A percentile compares a stretch with the other conserved stretches of the same genome.
Evolutionary conservation across 1,284 basidiomycete species (phyloP).

Genomic region (Flammula alnicola): DNA sequence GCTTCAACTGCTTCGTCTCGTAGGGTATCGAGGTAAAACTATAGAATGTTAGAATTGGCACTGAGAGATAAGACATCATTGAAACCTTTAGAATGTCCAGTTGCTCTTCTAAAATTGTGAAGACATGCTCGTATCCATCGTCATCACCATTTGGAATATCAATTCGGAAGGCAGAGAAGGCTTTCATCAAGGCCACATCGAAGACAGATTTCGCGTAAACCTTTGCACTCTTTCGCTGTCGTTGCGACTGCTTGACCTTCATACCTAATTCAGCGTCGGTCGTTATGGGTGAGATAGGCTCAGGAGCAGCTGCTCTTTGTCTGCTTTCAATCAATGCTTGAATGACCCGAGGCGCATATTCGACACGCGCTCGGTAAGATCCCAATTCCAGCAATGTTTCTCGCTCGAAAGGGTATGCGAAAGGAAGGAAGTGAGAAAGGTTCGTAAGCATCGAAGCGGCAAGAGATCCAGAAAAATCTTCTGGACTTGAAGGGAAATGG

Average conservation of each 20-base stretch:
- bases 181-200: slow-evolving; percentile 13
- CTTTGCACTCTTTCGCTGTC: slow-evolving; percentile 17
- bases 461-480: slow-evolving; percentile 12
- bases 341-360: slow-evolving; percentile 14
- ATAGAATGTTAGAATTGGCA: neutral
- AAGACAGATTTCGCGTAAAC: slow-evolving; percentile 4
- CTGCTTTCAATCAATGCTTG: slow-evolving; percentile 10
- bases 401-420: slow-evolving; percentile 20
- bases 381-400: slow-evolving; percentile 8
- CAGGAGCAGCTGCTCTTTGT: neutral
- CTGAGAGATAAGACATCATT: neutral
- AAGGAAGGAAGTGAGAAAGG: slow-evolving; percentile 21
- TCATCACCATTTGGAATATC: neutral
- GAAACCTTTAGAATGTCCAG: slow-evolving; percentile 15
- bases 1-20: slow-evolving; percentile 11
- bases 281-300: too few species aligned
- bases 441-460: slow-evolving; percentile 17
- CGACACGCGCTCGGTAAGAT: slow-evolving; percentile 7
- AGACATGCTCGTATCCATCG: slow-evolving; percentile 6
- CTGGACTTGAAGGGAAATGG: slow-evolving; percentile 12
- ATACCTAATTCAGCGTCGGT: neutral
- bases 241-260: slow-evolving; percentile 13
- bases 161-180: slow-evolving; percentile 15
- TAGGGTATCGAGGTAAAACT: slow-evolving; percentile 20
- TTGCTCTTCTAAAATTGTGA: slow-evolving; percentile 4